Base-by-base conservation (phyloP, 2,329 filamentous ascomycete species). In the Alternaria atra region DNA sequence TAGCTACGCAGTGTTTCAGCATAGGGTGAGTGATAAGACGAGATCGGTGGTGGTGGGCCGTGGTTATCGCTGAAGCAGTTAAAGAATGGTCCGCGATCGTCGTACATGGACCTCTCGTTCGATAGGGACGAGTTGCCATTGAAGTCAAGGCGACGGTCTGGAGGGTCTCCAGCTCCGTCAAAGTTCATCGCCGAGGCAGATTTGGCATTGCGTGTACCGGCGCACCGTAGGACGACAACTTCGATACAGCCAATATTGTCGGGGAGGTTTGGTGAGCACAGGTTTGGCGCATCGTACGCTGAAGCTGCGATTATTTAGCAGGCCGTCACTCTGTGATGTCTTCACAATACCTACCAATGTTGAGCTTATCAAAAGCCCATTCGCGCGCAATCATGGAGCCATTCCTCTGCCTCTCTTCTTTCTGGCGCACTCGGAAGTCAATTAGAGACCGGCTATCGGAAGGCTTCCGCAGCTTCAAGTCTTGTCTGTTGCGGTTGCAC, bases 331-430 rank as follows among this genome's bases (percentile, higher is more conserved):
- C 9, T 20, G 0, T 15, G 10, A 9, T 10, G 17, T 25, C 20
- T 2, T 3, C n/a, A 9, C 27, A 27, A 25, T 3, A 52, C 77
- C 64, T 69, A 86, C 84, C 79, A 58, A 80, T 80, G 46, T 83
- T 80, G 25, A 85, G 76, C 42, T 80, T 79, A 43, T 83, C 80
- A 65, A 87, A 87, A 5, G 78, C 80, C 85, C 85, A 87, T 39
- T 83, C 81, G 10, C 83, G 79, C 0, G 82, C 84, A 58, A 85
- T 74, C 72, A 85, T 85, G 6, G 68, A 74, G 4, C 83, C 83
- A 63, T 82, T 78, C 3, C 70, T 70, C n/a, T 76, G 73, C 61
- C 77, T 79, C 62, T 85, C 82, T 65, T 87, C 85, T 67, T 85
- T 86, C 71, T 87, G 84, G 2, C 84, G 79, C 4, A 87, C 75